A percentile compares a stretch with the other conserved stretches of the same genome.
Conservation (phyloP, 2,329 filamentous ascomycete genomes). For the Zymoseptoria brevis region DNA sequence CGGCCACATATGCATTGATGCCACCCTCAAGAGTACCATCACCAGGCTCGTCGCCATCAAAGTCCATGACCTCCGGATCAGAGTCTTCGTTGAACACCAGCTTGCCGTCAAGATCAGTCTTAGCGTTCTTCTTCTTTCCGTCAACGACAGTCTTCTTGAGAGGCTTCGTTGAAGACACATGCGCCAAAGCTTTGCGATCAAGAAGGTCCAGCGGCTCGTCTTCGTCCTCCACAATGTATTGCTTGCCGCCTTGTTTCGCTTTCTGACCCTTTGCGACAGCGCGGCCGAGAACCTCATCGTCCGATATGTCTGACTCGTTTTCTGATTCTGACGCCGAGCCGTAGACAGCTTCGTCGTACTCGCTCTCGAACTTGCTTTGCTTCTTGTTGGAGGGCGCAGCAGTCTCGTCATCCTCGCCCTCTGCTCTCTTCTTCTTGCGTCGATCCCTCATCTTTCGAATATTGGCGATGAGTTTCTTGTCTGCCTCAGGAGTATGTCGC, state of each 20-base stretch:
- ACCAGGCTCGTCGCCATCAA: slow-evolving; percentile 44
- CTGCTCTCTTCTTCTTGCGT: slow-evolving; percentile 76
- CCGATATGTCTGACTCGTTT: slow-evolving; percentile 53
- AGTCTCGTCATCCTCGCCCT: slow-evolving; percentile 49
- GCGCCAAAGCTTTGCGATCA: slow-evolving; percentile 78
- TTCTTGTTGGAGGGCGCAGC: slow-evolving; percentile 28
- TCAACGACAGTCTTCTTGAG: slow-evolving; percentile 48
- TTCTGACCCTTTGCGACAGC: slow-evolving; percentile 48
- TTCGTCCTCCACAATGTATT: slow-evolving; percentile 89
- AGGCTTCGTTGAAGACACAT: slow-evolving; percentile 87
- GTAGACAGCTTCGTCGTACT: slow-evolving; percentile 94
- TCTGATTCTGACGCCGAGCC: slow-evolving; percentile 50
- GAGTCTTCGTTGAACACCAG: slow-evolving; percentile 57
- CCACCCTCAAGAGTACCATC: slow-evolving; percentile 40
- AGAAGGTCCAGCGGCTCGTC: slow-evolving; percentile 92
- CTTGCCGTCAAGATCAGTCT: slow-evolving; percentile 69
- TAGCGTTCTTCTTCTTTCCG: slow-evolving; percentile 44
- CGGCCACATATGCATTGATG: slow-evolving; percentile 55
- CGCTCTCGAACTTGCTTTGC: slow-evolving; percentile 70
- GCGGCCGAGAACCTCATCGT: slow-evolving; percentile 47
- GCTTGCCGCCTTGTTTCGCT: slow-evolving; percentile 48
- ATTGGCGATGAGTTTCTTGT: slow-evolving; percentile 84
- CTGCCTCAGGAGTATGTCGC: slow-evolving; percentile 71
- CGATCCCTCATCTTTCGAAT: slow-evolving; percentile 93
- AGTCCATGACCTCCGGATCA: slow-evolving; percentile 43